Percentiles rank a stretch among this genome's conserved stretches.
Conservation (phyloP, 2,329 filamentous ascomycete genomes). For the Aspergillus quadricinctus region DNA sequence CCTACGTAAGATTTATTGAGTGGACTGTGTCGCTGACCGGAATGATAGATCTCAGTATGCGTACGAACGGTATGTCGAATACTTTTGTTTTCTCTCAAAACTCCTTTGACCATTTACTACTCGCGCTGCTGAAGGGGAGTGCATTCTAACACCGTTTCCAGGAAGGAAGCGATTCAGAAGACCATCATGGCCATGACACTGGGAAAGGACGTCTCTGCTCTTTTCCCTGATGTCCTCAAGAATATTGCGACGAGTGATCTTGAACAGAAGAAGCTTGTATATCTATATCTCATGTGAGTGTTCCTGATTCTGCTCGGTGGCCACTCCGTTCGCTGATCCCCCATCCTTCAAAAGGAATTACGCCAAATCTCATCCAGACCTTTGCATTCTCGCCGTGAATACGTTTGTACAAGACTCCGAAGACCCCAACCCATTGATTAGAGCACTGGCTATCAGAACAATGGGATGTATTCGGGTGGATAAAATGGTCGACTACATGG, state of each 20-base stretch:
- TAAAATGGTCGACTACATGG: constrained; percentile 99
- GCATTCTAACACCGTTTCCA: constrained; percentile 32
- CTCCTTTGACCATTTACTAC: not conserved
- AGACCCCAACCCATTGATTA: constrained; percentile 92
- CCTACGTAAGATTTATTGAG: constrained; percentile 1
- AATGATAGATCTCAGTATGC: constrained; percentile 83
- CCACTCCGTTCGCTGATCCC: constrained; percentile 14
- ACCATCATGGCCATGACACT: constrained; percentile 99
- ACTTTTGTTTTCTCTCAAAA: not conserved
- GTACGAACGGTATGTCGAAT: constrained; percentile 68
- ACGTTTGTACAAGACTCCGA: constrained; percentile 99
- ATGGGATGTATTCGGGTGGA: constrained; percentile 99
- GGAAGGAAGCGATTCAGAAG: constrained; percentile 98
- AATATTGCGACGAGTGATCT: constrained; percentile 94
- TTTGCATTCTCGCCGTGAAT: constrained; percentile 97
- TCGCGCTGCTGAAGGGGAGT: not conserved
- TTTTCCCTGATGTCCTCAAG: constrained; percentile 97
- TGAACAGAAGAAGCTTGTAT: constrained; percentile 99
- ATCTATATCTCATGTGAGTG: constrained; percentile 88
- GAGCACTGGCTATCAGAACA: constrained; percentile 90
- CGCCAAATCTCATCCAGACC: constrained; percentile 95
- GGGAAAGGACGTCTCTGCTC: constrained; percentile 93
- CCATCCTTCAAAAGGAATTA: constrained; percentile 69
- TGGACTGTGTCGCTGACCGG: constrained; percentile 32
- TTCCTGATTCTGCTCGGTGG: not conserved